Conservation (phyloP, 345 rosid genomes). For the Pistacia vera region DNA sequence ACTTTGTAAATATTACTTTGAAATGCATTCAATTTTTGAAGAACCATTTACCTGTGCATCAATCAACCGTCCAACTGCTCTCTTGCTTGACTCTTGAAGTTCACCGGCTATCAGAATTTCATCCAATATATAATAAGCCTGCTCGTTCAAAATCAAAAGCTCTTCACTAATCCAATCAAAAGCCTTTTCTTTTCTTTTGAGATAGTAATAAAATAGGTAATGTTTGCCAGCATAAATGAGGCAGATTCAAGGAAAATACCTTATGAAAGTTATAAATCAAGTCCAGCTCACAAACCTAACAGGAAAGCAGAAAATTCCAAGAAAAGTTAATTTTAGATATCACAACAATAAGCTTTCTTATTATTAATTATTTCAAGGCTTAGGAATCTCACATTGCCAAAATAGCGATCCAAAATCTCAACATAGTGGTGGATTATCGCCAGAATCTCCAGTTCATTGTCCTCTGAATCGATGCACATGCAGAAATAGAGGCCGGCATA, state of each 20-base stretch:
- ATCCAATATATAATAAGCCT: conserved; percentile 66
- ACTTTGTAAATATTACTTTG: neutral
- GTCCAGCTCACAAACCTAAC: conserved; percentile 65
- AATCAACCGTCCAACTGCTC: conserved; percentile 47
- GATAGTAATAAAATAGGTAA: too few relatives aligned
- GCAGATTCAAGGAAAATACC: conserved; percentile 25
- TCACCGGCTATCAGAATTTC: conserved; percentile 63
- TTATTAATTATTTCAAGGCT: neutral
- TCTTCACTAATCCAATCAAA: neutral
- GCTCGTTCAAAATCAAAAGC: neutral
- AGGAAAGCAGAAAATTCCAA: neutral
- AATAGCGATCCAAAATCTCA: conserved; percentile 58
- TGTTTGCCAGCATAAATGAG: too few relatives aligned
- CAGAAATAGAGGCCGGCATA: conserved; percentile 70
- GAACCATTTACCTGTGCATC: conserved; percentile 45
- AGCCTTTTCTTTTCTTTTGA: too few relatives aligned
- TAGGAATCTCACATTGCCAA: conserved; percentile 45
- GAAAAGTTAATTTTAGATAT: neutral
- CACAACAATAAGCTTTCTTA: neutral
- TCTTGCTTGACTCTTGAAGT: conserved; percentile 71
- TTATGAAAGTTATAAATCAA: conserved; percentile 67
- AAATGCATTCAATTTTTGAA: neutral
- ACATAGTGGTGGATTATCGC: conserved; percentile 60
- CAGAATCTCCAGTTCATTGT: conserved; percentile 58
- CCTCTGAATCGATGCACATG: conserved; percentile 56